Percentiles rank a stretch among this genome's conserved stretches.
phyloP scores from a whole-genome alignment of 768 basidiomycete species.

The Lactifluus hygrophoroides region DNA sequence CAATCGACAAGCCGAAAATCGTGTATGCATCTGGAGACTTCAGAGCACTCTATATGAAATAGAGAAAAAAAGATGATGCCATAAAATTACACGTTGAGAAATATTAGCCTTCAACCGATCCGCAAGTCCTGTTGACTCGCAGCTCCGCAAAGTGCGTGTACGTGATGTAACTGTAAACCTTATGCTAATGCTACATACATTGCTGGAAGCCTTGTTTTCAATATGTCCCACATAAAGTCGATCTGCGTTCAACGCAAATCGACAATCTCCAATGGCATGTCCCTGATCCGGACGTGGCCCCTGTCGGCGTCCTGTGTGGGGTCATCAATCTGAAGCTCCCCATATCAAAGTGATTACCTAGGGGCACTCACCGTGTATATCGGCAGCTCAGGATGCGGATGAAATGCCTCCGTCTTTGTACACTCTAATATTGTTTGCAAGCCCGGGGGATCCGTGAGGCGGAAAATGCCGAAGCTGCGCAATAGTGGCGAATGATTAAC shows the following conservation, averaged over 20 bases:
- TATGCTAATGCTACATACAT: constrained; percentile 13
- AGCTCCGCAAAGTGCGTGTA: not conserved
- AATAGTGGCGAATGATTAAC: not conserved
- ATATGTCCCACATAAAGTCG: not conserved
- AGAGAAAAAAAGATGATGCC: not conserved
- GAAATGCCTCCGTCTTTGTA: constrained; percentile 66
- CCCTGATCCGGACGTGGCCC: constrained; percentile 75
- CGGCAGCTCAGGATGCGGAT: constrained; percentile 75
- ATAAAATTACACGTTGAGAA: constrained; percentile 4
- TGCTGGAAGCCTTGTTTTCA: not conserved
- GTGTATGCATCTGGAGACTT: not conserved
- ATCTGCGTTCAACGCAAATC: constrained; percentile 46
- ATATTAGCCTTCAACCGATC: constrained; percentile 1
- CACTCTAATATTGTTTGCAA: constrained; percentile 64
- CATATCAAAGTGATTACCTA: not conserved
- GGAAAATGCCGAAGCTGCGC: constrained; percentile 76
- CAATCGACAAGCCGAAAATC: too few relatives aligned
- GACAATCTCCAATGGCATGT: constrained; percentile 70
- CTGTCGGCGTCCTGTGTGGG: constrained; percentile 65
- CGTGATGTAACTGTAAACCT: not conserved
- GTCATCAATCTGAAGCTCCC: not conserved
- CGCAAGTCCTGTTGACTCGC: not conserved
- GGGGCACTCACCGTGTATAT: constrained; percentile 69
- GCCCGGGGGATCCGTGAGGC: constrained; percentile 82
- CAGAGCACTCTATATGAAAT: not conserved